Base-by-base conservation (phyloP, 2,329 filamentous ascomycete genomes). In the Calonectria ilicicola region DNA sequence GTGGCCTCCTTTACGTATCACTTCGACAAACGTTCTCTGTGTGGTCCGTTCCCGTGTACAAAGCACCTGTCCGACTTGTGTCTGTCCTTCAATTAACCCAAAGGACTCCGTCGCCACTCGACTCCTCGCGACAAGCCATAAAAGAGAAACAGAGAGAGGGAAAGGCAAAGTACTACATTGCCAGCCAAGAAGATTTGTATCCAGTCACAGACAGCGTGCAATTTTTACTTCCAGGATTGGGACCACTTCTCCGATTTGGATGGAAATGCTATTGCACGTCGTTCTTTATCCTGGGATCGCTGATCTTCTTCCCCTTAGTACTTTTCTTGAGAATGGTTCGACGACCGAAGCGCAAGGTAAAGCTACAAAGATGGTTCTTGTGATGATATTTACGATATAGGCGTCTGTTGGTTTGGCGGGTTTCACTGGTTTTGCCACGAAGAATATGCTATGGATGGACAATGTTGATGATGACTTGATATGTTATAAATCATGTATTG, bases 171-270 rank as follows among this genome's bases (percentile, higher is more conserved):
- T 97, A 95, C 84, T 94, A 92, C 81, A 96, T 98, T 74, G 83
- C 87, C 8, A 89, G 87, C 21, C 95, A 98, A 81, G 92, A 97
- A 76, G 95, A 98, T 80, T 84, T 96, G 9, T 98, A 98, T 80
- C 94, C 96, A 79, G 87, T 91, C 1, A 92, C 91, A 62, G 93
- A 98, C 76, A 93, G 92, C 74, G 85, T 96, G 73, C 92, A 93
- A 77, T 97, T 97, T 80, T 77, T 96, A 21, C 79, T 89, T 19
- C 91, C 93, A 14, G 88, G 90, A 0, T 83, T 92, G 0, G 91
- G 90, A 0, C 83, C 86, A 9, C 79, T 89, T 27, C 82, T 95
- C 1, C 86, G 90, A 83, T 74, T 88, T 3, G 12, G 78, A 0
- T 93, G 90, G 88, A 93, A 95, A 81, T 84, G 92, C 23, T 86